Base-by-base conservation (phyloP, 371 early-diverging fungal species). In the Rhizomucor pusillus region DNA sequence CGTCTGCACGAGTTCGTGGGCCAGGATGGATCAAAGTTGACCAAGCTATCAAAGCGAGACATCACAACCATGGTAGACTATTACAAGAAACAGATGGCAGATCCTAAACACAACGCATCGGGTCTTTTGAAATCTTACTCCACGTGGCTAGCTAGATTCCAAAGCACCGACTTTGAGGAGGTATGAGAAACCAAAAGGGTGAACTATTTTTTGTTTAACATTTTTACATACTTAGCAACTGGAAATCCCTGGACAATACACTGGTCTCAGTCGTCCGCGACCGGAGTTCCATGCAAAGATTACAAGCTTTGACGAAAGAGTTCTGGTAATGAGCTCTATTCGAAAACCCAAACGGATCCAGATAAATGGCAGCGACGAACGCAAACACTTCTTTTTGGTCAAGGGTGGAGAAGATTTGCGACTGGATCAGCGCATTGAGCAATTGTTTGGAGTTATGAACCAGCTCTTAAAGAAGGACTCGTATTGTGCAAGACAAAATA, bases 401-500 rank as follows among this genome's bases (percentile, higher is more conserved):
- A 91, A 91, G 73, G 90, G 89, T 14, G 92, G 92, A 5, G 92
- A 91, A 58, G 92, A 91, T 63, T 65, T 91, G 36, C 77, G 92
- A 5, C 57, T 90, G 3, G 92, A 91, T 69, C 90, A 91, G 57
- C 77, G 92, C 50, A 80, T 91, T 20, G 76, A 91, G 56, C 90
- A 90, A 41, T 62, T 89, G 18, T 91, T 91, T 57, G 57, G 62
- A 12, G 70, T 89, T 16, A 88, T 90, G 90, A 91, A 91, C 51
- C 75, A 75, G 33, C 65, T 88, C n/a, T 69, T 91, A 47, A 46
- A 43, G 6, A 73, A 75, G 33, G 75, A 86, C 35, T 57, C 77
- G 0, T 79, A 75, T 43, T 87, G 88, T 53, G 62, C 65, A 11
- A 50, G 60, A 47, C 72, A 82, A 47, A 51, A 69, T 5, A 58